Percentiles rank a stretch among this genome's conserved stretches.
Conservation (phyloP, 371 early-diverging fungal species). For the Mucor sp. region DNA sequence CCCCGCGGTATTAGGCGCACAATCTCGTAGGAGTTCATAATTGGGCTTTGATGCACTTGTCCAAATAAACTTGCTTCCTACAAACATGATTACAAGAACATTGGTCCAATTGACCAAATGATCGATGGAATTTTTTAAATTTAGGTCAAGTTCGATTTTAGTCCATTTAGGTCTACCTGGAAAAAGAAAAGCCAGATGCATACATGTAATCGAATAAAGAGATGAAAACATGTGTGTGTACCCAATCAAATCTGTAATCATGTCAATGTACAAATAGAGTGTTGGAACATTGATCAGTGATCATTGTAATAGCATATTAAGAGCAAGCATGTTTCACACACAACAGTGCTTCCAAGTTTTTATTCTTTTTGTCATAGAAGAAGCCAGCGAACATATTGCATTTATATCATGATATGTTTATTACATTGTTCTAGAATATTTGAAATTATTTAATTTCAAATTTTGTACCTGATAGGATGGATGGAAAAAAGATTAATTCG, state of each 20-base stretch:
- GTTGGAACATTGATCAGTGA: neutral
- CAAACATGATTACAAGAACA: neutral
- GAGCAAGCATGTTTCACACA: neutral
- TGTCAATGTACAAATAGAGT: neutral
- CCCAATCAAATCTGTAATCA: neutral
- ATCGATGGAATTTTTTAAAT: neutral
- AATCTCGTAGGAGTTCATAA: neutral
- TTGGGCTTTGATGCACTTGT: neutral
- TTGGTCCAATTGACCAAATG: neutral
- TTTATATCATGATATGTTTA: neutral
- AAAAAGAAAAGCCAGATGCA: neutral
- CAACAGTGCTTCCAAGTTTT: neutral
- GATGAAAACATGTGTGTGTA: neutral
- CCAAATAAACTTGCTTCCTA: neutral
- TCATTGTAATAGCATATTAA: neutral
- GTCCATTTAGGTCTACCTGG: neutral
- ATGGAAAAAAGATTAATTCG: neutral
- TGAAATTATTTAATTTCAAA: neutral
- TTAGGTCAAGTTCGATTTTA: neutral
- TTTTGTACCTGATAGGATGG: neutral
- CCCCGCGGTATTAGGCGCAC: slow-evolving; percentile 9
- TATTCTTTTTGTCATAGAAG: neutral
- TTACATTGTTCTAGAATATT: neutral
- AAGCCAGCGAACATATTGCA: neutral
- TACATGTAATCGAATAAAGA: neutral